These are phyloP conservation scores for Lasiosphaeriaceae sp. DNA, from an alignment of 495 filamentous ascomycete genomes.

Conservation along the genomic window DNA sequence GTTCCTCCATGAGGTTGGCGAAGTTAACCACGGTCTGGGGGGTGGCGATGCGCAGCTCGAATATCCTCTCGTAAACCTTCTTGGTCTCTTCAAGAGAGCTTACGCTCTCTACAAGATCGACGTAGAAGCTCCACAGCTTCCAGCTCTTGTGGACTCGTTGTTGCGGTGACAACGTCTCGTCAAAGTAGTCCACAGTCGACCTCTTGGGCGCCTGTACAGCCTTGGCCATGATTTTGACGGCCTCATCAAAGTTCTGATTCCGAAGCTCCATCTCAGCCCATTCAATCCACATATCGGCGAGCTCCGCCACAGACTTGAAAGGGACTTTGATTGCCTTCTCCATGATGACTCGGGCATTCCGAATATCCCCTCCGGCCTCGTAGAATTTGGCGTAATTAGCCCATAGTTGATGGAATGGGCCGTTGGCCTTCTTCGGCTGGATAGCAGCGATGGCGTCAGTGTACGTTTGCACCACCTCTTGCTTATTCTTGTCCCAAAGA, in stretches of 20 bases:
- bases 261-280: constrained; percentile 98
- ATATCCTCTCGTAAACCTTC: constrained; percentile 94
- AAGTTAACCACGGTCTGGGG: constrained; percentile 99
- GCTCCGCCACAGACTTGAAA: constrained; percentile 89
- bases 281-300: constrained; percentile 97
- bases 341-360: constrained; percentile 84
- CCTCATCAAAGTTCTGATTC: constrained; percentile 91
- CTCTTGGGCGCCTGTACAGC: constrained; percentile 92
- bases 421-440: constrained; percentile 90
- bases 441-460: constrained; percentile 90
- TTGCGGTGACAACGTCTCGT: constrained; percentile 89
- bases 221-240: constrained; percentile 93
- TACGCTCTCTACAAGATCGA: constrained; percentile 95
- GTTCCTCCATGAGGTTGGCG: constrained; percentile 91
- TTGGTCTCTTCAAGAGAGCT: constrained; percentile 87
- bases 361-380: constrained; percentile 81
- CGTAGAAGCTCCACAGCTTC: constrained; percentile 99
- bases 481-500: constrained; percentile 91
- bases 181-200: constrained; percentile 96
- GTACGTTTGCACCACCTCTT: constrained; percentile 90
- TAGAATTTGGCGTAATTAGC: constrained; percentile 97
- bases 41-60: constrained; percentile 96
- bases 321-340: constrained; percentile 98
- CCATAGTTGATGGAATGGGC: constrained; percentile 94
- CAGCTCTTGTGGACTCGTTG: constrained; percentile 98